Percentiles rank a stretch among this genome's conserved stretches.
These are phyloP conservation scores for Penicillium egyptiacum DNA, from an alignment of 495 filamentous ascomycete species.

Conservation along the genomic window DNA sequence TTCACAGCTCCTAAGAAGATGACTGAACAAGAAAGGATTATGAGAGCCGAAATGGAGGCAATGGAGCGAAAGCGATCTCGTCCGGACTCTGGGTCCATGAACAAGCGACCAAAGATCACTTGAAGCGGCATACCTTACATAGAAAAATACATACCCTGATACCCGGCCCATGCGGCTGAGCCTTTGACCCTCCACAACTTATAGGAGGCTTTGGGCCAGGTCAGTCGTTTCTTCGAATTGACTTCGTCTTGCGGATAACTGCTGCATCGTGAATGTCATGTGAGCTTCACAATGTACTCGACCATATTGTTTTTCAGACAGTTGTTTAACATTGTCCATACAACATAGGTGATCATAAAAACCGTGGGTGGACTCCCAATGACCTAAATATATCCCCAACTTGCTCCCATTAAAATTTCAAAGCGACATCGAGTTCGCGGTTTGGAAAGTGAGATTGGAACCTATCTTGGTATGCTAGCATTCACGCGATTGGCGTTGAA, in stretches of 20 bases:
- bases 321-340: not conserved
- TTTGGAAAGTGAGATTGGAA: not conserved
- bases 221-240: not conserved
- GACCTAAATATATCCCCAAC: not conserved
- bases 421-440: not conserved
- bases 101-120: constrained; percentile 40
- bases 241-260: not conserved
- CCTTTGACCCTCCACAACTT: not conserved
- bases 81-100: constrained; percentile 33
- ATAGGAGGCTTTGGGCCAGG: not conserved
- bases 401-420: not conserved
- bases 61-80: constrained; percentile 65
- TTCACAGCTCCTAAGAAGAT: constrained; percentile 71
- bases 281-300: too few species aligned
- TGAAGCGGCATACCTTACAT: constrained; percentile 15
- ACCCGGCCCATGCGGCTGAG: not conserved
- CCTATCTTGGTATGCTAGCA: not conserved
- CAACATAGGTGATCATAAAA: not conserved
- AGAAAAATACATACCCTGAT: not conserved
- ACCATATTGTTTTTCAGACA: not conserved
- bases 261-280: not conserved
- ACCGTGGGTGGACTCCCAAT: not conserved
- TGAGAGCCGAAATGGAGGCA: constrained; percentile 74
- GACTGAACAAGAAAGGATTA: constrained; percentile 86
- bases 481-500: too few species aligned